Evolutionary conservation across 164 flowering plant genomes (phyloP).

Genomic region (Hamamelis virginiana): DNA sequence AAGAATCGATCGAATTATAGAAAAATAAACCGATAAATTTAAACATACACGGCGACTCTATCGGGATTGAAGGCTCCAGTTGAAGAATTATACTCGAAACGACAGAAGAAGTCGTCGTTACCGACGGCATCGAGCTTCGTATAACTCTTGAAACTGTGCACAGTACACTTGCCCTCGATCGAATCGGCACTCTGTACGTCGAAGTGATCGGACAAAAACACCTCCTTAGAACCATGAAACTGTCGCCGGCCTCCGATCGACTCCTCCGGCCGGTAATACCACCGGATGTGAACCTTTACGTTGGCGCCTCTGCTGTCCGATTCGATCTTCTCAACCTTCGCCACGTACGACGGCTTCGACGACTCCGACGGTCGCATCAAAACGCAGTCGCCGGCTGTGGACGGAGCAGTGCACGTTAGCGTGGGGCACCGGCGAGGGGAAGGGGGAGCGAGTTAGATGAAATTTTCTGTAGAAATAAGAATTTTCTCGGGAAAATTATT

Average conservation of each 20-base stretch:
- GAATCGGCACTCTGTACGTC: slow-evolving; percentile 76
- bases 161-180: slow-evolving; percentile 79
- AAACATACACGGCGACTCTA: slow-evolving; percentile 74
- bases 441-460: not conserved
- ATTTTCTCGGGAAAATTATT: not conserved
- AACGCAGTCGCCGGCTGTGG: slow-evolving; percentile 68
- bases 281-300: slow-evolving; percentile 58
- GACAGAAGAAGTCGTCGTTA: slow-evolving; percentile 75
- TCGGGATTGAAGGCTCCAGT: slow-evolving; percentile 81
- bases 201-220: slow-evolving; percentile 71
- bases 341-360: slow-evolving; percentile 69
- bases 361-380: slow-evolving; percentile 67
- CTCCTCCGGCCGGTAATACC: slow-evolving; percentile 93
- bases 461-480: not conserved
- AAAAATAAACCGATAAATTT: no score
- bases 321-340: slow-evolving; percentile 68
- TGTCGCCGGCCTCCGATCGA: slow-evolving; percentile 78
- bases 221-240: slow-evolving; percentile 80
- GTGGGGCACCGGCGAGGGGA: not conserved
- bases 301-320: slow-evolving; percentile 52
- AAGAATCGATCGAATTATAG: not conserved
- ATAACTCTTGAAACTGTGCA: slow-evolving; percentile 71
- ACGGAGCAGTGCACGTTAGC: not conserved
- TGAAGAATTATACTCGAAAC: slow-evolving; percentile 72
- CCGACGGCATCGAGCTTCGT: slow-evolving; percentile 77